A percentile compares a stretch with the other conserved stretches of the same genome.
Evolutionary conservation across 495 filamentous ascomycete species (phyloP).

Genomic region (Neurospora sp.): DNA sequence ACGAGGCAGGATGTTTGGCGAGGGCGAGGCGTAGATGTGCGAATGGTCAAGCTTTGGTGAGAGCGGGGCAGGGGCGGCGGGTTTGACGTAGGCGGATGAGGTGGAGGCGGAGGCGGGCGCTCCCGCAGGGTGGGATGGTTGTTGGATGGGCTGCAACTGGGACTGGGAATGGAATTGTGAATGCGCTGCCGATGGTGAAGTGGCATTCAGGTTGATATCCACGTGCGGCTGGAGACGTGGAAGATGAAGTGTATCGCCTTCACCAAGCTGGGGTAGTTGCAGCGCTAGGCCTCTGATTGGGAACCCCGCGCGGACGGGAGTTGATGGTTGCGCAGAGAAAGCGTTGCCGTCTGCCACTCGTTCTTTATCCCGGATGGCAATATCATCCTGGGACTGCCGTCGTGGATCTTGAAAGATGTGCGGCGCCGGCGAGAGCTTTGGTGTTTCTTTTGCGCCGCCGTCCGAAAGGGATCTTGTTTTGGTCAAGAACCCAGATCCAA

Average conservation of each 20-base stretch:
- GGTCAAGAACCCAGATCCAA: conserved; percentile 5
- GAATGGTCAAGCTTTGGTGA: conserved; percentile 79
- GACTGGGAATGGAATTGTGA: neutral
- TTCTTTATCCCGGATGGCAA: conserved; percentile 35
- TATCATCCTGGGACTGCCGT: conserved; percentile 73
- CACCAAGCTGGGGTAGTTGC: conserved; percentile 47
- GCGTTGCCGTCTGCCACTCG: conserved; percentile 7
- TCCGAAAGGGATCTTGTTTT: conserved; percentile 42
- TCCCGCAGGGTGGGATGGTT: neutral
- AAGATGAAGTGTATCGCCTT: neutral
- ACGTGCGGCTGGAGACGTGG: neutral
- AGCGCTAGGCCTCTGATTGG: conserved; percentile 55
- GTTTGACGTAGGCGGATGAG: conserved; percentile 44
- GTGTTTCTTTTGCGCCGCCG: conserved; percentile 31
- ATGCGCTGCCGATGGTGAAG: neutral
- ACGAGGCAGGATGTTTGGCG: conserved; percentile 65
- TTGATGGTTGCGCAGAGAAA: conserved; percentile 15
- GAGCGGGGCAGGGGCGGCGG: conserved; percentile 45
- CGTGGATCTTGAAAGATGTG: conserved; percentile 42
- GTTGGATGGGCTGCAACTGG: neutral
- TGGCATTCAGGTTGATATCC: neutral
- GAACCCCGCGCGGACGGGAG: conserved; percentile 52
- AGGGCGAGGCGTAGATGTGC: conserved; percentile 69
- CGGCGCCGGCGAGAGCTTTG: conserved; percentile 55
- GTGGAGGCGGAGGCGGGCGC: conserved; percentile 25